Percentiles rank a stretch among this genome's conserved stretches.
These are phyloP conservation scores for Globisporangium iwayamae DNA, from an alignment of 352 stramenopile species.

Conservation along the genomic window DNA sequence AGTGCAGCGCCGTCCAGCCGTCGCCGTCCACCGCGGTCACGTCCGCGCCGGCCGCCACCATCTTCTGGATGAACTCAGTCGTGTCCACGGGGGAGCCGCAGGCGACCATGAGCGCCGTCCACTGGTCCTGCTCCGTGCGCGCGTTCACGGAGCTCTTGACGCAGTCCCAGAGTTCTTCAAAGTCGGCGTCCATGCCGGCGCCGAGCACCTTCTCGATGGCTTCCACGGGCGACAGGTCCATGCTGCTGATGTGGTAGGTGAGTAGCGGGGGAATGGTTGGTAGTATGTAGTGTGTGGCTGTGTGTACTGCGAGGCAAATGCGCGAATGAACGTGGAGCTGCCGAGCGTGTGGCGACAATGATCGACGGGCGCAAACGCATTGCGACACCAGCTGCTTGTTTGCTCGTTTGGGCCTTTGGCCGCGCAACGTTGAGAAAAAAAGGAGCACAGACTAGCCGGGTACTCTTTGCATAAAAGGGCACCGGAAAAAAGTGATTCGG, in stretches of 20 bases:
- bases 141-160: constrained; percentile 66
- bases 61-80: constrained; percentile 68
- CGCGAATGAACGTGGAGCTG: neutral
- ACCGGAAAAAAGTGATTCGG: neutral
- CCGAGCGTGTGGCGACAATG: neutral
- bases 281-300: neutral
- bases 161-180: constrained; percentile 58
- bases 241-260: neutral
- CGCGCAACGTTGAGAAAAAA: constrained; percentile 8
- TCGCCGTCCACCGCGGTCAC: constrained; percentile 68
- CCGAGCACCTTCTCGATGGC: constrained; percentile 68
- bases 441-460: constrained; percentile 3
- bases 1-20: constrained; percentile 81
- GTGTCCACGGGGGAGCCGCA: constrained; percentile 79
- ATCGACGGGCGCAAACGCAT: neutral
- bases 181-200: constrained; percentile 71
- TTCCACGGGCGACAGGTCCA: constrained; percentile 39
- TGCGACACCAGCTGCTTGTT: neutral
- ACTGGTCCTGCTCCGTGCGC: constrained; percentile 69
- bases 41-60: constrained; percentile 54
- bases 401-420: too few species aligned
- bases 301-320: constrained; percentile 3
- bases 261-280: neutral
- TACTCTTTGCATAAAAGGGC: constrained; percentile 4
- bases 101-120: constrained; percentile 81